Conservation (phyloP, 768 basidiomycete genomes). For the Chiua virens region DNA sequence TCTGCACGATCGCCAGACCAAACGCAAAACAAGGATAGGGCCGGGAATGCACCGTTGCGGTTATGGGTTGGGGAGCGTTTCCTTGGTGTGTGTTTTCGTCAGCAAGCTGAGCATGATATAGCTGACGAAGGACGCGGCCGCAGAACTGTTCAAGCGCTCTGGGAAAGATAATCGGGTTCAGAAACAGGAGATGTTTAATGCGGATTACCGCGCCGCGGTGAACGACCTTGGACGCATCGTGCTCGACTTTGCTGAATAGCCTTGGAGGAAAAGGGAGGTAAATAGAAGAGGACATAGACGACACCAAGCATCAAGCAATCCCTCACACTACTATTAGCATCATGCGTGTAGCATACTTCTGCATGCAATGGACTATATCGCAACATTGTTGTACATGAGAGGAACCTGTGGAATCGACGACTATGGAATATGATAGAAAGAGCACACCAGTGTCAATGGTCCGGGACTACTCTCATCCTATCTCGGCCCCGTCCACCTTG, state of each 20-base stretch:
- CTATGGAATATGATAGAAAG: no score
- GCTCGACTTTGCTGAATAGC: slow-evolving; percentile 15
- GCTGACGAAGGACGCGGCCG: neutral
- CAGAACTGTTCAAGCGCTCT: slow-evolving; percentile 59
- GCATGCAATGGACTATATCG: no score
- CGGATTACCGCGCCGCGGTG: slow-evolving; percentile 24
- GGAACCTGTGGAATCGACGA: no score
- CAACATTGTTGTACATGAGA: no score
- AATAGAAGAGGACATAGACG: neutral
- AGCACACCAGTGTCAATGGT: no score
- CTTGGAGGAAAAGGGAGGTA: neutral
- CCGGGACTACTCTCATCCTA: slow-evolving; percentile 35
- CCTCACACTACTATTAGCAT: no score
- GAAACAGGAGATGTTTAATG: slow-evolving; percentile 50
- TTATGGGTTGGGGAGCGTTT: slow-evolving; percentile 74
- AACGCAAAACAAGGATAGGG: slow-evolving; percentile 25
- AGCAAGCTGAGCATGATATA: neutral
- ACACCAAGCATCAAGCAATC: no score
- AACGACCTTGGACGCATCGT: slow-evolving; percentile 17
- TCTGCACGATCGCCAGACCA: neutral
- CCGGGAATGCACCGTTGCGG: slow-evolving; percentile 65
- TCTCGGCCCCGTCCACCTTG: slow-evolving; percentile 64
- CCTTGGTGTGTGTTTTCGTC: slow-evolving; percentile 44
- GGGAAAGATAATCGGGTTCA: slow-evolving; percentile 49
- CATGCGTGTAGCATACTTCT: no score